Base-by-base conservation (phyloP, 139 green algal species). In the Chlamydomonas sp. region DNA sequence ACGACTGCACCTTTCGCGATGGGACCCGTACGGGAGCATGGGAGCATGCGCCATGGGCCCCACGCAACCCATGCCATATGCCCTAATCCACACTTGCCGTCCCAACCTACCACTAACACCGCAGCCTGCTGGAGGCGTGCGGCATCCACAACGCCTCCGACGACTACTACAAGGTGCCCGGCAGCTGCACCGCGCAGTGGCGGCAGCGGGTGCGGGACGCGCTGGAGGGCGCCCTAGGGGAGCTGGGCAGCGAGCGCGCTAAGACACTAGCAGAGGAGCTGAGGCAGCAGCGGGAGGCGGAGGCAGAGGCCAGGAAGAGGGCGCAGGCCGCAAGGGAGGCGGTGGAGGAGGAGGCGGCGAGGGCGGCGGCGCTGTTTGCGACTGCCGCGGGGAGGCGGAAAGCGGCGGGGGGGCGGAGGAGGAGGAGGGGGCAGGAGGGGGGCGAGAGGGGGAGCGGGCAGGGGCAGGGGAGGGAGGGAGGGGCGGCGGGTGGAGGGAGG, bases 131-230 rank as follows among this genome's bases (percentile, higher is more conserved):
- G 71, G 86, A 92, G 79, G 92, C 92, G 1, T 90, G 88, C 18
- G 92, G 92, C 59, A 90, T 93, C 15, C 80, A 85, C 17, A 91
- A 93, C 59, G 86, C 92, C 76, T 49, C 31, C 1, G 85, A 83
- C 6, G 92, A 95, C 78, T 93, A 92, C 88, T 95, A 87, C 90
- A 93, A 94, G 89, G 80, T 93, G 18, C 90, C 92, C 57, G 92
- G 85, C 17, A 89, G 89, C 79, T 84, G 87, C 81, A 76, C 69
- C 17, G 5, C 64, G 5, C 81, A 68, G 0, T 95, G 92, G 92
- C 76, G 89, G 8, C 57, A 77, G 6, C 75, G 89, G 5, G 89
- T 93, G 73, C 85, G 89, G 1, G 5, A 49, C 2, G 82, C 88
- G 3, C 69, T 95, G 67, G 3, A 63, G 1, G 58, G 74, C 12